Evolutionary conservation across 2,329 filamentous ascomycete genomes (phyloP).

Genomic region (Claviceps capensis): DNA sequence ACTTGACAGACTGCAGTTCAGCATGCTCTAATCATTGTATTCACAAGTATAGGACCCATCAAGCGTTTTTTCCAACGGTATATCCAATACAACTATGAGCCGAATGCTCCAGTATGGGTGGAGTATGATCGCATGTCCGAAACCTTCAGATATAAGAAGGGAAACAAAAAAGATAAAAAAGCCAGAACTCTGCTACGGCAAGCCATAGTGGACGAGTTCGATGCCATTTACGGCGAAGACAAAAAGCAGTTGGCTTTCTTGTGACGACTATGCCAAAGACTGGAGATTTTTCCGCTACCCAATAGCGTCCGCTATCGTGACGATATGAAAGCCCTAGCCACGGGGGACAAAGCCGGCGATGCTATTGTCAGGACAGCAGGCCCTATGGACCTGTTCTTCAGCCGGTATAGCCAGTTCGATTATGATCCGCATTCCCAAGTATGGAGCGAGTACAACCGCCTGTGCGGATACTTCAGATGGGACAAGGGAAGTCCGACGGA

Average conservation of each 20-base stretch:
- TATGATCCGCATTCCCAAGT: background rate
- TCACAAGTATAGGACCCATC: background rate
- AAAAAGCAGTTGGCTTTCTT: background rate
- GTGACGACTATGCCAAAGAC: background rate
- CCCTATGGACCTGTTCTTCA: background rate
- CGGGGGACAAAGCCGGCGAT: background rate
- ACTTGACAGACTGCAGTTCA: too few species aligned
- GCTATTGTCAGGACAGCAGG: background rate
- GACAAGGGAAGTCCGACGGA: background rate
- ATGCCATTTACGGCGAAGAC: background rate
- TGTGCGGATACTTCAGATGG: background rate
- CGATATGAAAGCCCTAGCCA: background rate
- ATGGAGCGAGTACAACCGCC: constrained; percentile 1
- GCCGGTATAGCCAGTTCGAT: background rate
- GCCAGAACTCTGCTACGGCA: background rate
- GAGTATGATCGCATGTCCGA: background rate
- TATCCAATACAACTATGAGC: background rate
- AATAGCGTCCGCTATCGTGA: background rate
- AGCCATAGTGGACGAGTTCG: background rate
- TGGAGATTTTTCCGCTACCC: background rate
- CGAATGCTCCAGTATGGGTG: background rate
- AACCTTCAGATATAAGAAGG: background rate
- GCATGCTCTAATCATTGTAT: too few species aligned
- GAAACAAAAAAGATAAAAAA: background rate
- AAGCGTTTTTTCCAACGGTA: background rate